Percentiles rank a stretch among this genome's conserved stretches.
Evolutionary conservation across 805 yeast genomes (phyloP).

Genomic region (Wickerhamiella allomyrinae): DNA sequence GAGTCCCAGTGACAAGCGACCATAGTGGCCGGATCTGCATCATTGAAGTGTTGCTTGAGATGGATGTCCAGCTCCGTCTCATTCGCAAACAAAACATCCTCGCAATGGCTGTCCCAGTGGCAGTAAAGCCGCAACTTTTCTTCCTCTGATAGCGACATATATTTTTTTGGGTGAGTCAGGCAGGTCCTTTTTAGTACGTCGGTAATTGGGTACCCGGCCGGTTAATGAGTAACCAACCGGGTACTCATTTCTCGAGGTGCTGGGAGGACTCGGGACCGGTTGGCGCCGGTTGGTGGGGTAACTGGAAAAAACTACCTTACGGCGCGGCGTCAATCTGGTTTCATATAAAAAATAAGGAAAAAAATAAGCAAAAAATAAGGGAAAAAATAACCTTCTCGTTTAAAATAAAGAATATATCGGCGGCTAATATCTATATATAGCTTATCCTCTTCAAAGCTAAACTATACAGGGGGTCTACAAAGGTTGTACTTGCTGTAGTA

Average conservation of each 20-base stretch:
- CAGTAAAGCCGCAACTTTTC: conserved; percentile 17
- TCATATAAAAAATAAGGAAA: too few species aligned
- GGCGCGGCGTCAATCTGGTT: too few species aligned
- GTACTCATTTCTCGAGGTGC: conserved; percentile 4
- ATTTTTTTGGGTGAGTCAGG: background rate
- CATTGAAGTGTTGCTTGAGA: conserved; percentile 14
- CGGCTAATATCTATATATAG: too few species aligned
- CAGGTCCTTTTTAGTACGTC: background rate
- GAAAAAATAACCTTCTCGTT: too few species aligned
- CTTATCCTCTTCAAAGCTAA: too few species aligned
- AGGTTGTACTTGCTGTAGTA: too few species aligned
- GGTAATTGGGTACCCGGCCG: background rate
- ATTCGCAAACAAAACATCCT: conserved; percentile 18
- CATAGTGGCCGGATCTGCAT: conserved; percentile 4
- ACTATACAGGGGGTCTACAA: too few species aligned
- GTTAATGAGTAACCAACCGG: conserved; percentile 3
- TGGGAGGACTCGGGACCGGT: background rate
- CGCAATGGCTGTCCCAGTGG: conserved; percentile 26
- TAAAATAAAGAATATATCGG: too few species aligned
- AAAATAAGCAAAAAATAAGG: too few species aligned
- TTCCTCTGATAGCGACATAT: background rate
- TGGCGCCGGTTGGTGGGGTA: background rate
- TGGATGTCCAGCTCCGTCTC: conserved; percentile 21
- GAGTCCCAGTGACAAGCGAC: conserved; percentile 29
- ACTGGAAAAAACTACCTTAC: too few species aligned